A percentile compares a stretch with the other conserved stretches of the same genome.
Evolutionary conservation across 2,329 filamentous ascomycete species (phyloP).

Genomic region (Parascedosporium putredinis): DNA sequence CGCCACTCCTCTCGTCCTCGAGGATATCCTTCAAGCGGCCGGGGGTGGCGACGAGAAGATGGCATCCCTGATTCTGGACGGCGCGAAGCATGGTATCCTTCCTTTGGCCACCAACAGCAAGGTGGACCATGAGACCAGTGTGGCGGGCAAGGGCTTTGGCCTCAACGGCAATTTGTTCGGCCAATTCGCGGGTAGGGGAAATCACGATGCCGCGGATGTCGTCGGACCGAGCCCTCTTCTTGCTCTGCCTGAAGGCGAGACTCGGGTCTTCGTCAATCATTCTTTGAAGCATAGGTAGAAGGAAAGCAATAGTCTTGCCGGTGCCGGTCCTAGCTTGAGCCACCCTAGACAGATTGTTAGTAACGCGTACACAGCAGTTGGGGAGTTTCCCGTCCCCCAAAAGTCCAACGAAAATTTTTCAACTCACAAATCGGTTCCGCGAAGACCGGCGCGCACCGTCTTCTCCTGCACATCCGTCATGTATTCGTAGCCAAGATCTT

Average conservation of each 20-base stretch:
- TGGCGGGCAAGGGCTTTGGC: constrained; percentile 54
- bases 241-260: constrained; percentile 38
- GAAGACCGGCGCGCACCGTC: constrained; percentile 71
- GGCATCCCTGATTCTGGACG: constrained; percentile 68
- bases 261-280: constrained; percentile 56
- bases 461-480: constrained; percentile 91
- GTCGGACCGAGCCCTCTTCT: constrained; percentile 28
- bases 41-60: constrained; percentile 83
- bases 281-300: constrained; percentile 74
- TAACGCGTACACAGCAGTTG: neutral
- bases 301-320: constrained; percentile 90
- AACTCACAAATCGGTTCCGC: constrained; percentile 72
- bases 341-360: constrained; percentile 40
- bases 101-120: constrained; percentile 84
- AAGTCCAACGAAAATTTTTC: neutral
- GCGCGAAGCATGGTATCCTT: constrained; percentile 58
- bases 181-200: constrained; percentile 72
- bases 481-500: constrained; percentile 62
- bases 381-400: too few relatives aligned
- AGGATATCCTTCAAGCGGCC: constrained; percentile 79
- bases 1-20: constrained; percentile 48
- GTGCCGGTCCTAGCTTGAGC: constrained; percentile 96
- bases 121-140: constrained; percentile 58
- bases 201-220: constrained; percentile 63
- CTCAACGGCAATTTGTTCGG: constrained; percentile 71